Base-by-base conservation (phyloP, 164 flowering plant species). In the Chimonanthus praecox region DNA sequence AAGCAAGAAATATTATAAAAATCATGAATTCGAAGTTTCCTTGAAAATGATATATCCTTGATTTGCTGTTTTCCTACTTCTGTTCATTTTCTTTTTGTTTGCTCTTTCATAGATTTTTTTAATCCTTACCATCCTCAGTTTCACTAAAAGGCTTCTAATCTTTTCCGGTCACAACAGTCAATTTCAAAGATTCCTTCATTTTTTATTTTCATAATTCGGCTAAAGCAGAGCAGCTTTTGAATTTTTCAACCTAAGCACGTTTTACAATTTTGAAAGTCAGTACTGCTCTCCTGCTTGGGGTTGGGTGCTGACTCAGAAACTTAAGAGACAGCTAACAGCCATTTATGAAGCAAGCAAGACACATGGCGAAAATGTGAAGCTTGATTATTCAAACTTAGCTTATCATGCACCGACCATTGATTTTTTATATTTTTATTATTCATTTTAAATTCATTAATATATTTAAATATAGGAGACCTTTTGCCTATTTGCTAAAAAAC, bases 161-260 rank as follows among this genome's bases (percentile, higher is more conserved):
- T 46, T 15, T 66, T 44, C 8, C 44, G 6, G 47, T 11, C 46
- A 33, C 4, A 4, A 45, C 48, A 66, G 49, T 66, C 68, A 66
- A 46, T 66, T 45, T 66, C 68, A 46, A 66, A 66, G 68, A 66
- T 66, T 66, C 68, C 68, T 44, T 46, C 3, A 44, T 45, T 66
- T 66, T 44, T 66, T 44, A 44, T 45, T 16, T n/a, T 4, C 16
- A 4, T 13, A n/a, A n/a, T 8, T 54, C 16, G n/a, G 68, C n/a
- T 44, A 13, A 13, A 66, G 13, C 48, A 66, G 49, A 45, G 45
- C 7, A 66, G 68, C 18, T 9, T 11, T 13, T 10, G 68, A 45
- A 8, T 44, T 66, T 66, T 66, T n/a, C 11, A 66, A 44, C n/a
- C 20, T 5, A 44, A 46, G 49, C 48, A 66, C 45, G 68, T 46